A percentile compares a stretch with the other conserved stretches of the same genome.
phyloP scores from a whole-genome alignment of 2,329 filamentous ascomycete genomes.

The Stachybotrys echinatus region DNA sequence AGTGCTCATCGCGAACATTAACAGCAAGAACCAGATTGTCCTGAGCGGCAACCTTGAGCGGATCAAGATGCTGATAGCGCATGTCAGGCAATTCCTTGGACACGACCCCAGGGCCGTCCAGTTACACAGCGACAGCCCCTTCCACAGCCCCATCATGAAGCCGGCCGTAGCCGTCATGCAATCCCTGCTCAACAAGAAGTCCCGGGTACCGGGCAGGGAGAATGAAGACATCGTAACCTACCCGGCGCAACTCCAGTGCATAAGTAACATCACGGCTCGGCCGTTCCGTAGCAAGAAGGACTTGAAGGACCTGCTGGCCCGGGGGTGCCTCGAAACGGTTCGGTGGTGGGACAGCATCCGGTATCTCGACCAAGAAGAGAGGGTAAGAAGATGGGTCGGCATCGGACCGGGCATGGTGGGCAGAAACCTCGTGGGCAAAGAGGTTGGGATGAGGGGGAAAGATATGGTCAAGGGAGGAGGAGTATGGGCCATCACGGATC shows the following conservation, averaged over 20 bases:
- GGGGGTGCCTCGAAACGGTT: constrained; percentile 87
- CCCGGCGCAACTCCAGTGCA: constrained; percentile 68
- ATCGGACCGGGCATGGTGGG: constrained; percentile 94
- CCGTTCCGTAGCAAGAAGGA: constrained; percentile 71
- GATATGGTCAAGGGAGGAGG: constrained; percentile 82
- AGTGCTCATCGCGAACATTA: constrained; percentile 88
- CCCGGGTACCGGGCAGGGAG: constrained; percentile 45
- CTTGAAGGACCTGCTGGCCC: constrained; percentile 71
- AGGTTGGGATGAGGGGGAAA: constrained; percentile 79
- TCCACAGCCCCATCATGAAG: constrained; percentile 88
- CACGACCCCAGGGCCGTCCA: constrained; percentile 86
- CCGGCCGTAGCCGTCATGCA: constrained; percentile 74
- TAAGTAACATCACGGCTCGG: constrained; percentile 80
- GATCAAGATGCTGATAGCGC: constrained; percentile 76
- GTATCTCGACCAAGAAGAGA: constrained; percentile 79
- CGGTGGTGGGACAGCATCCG: constrained; percentile 91
- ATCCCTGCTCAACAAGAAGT: constrained; percentile 56
- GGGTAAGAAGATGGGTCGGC: constrained; percentile 80
- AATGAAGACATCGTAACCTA: constrained; percentile 66
- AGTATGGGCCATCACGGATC: constrained; percentile 86
- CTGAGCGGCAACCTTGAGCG: constrained; percentile 79
- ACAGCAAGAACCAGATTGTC: constrained; percentile 94
- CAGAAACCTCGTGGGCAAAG: constrained; percentile 88
- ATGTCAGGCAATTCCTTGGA: constrained; percentile 82
- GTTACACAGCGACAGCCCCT: constrained; percentile 82